Base-by-base conservation (phyloP, 176 grass and related monocot genomes). In the Triticum turgidum region DNA sequence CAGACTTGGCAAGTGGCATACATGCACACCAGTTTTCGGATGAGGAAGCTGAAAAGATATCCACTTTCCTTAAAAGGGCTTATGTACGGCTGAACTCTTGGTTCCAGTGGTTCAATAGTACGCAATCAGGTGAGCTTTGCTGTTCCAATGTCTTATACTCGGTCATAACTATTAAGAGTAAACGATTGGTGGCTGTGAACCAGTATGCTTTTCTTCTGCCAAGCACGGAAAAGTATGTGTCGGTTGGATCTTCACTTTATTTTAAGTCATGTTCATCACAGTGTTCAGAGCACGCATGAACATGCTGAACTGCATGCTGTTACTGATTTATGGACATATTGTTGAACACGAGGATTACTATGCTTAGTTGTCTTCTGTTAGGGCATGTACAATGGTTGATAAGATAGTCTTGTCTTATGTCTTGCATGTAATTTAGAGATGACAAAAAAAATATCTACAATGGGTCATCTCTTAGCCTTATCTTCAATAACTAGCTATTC, bases 101-200 rank as follows among this genome's bases (percentile, higher is more conserved):
- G 97, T 96, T 98, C 83, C 97, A 96, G 80, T 98, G 97, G 97
- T 96, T 98, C 80, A 94, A 96, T 67, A 94, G 58, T 25, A 94
- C 94, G 69, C 97, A 98, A 79, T 90, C 88, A 78, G 97, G 96
- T 96, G 59, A 94, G 72, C 69, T 85, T 79, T 42, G 68, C 49
- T 88, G 22, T 82, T 56, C 68, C 47, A 69, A 61, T 77, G 51
- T 42, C 79, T 15, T 83, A 11, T 87, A 69, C 6, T 78, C 22
- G 8, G 17, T 45, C 54, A 8, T 67, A 29, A 44, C 33, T 83
- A 45, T 65, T 18, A 52, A 5, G 56, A 14, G 27, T 58, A 73
- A 73, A 59, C 14, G 2, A 29, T 41, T 39, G 32, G 52, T 69
- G 27, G 27, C 11, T n/a, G 27, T 69, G 65, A 72, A 51, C n/a